These are phyloP conservation scores for Wickerhamomyces ciferrii DNA, from an alignment of 805 yeast genomes.

Conservation along the genomic window DNA sequence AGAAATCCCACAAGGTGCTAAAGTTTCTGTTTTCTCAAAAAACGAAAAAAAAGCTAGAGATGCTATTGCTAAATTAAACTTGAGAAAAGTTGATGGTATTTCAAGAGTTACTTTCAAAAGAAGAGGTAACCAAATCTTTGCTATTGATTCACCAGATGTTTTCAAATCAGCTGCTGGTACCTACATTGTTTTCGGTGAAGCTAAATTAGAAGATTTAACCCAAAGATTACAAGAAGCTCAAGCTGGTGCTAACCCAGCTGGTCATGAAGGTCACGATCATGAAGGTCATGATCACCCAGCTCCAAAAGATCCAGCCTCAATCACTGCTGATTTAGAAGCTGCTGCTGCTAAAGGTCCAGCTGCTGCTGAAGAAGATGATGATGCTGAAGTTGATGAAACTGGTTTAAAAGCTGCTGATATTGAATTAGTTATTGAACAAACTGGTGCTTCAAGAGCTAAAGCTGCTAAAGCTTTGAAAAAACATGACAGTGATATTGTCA, in stretches of 20 bases:
- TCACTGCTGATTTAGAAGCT: conserved; percentile 77
- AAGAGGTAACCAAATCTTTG: conserved; percentile 86
- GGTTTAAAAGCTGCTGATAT: conserved; percentile 82
- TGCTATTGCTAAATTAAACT: conserved; percentile 78
- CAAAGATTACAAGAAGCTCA: conserved; percentile 83
- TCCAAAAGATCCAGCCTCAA: conserved; percentile 69
- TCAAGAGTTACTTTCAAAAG: conserved; percentile 93
- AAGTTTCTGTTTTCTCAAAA: conserved; percentile 75
- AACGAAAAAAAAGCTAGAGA: conserved; percentile 96
- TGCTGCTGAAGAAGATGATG: conserved; percentile 45
- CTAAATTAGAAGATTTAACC: conserved; percentile 91
- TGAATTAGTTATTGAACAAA: conserved; percentile 84
- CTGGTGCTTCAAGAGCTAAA: conserved; percentile 82
- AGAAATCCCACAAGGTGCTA: conserved; percentile 78
- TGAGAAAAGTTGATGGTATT: conserved; percentile 88
- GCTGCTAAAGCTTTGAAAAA: conserved; percentile 87
- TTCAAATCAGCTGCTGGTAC: conserved; percentile 91
- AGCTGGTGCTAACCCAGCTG: conserved; percentile 50
- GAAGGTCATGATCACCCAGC: conserved; percentile 39
- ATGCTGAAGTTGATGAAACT: conserved; percentile 75
- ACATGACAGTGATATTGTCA: conserved; percentile 91
- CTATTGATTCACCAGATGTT: conserved; percentile 92
- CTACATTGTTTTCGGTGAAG: conserved; percentile 96
- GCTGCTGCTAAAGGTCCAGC: conserved; percentile 47
- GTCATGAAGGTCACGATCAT: conserved; percentile 50